Percentiles rank a stretch among this genome's conserved stretches.
Evolutionary conservation across 768 basidiomycete genomes (phyloP).

Genomic region (Artomyces pyxidatus): DNA sequence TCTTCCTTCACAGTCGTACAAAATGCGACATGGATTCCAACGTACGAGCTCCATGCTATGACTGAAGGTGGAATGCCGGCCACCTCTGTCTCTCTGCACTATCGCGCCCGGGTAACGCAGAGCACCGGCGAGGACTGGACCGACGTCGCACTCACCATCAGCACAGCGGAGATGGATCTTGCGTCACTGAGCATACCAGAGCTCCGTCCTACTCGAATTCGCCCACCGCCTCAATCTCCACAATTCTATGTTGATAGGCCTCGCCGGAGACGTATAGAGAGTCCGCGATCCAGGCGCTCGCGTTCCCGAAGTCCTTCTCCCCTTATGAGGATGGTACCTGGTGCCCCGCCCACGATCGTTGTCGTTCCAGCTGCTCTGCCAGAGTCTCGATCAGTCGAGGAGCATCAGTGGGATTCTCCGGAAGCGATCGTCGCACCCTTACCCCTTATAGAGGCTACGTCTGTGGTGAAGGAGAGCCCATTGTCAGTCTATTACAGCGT

Average conservation of each 20-base stretch:
- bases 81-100: slow-evolving; percentile 39
- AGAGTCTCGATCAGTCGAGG: background rate
- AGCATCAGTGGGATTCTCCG: background rate
- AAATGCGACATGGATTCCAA: slow-evolving; percentile 42
- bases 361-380: background rate
- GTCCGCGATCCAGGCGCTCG: no score
- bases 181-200: slow-evolving; percentile 25
- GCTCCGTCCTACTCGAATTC: slow-evolving; percentile 6
- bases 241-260: no score
- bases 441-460: slow-evolving; percentile 27
- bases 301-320: no score
- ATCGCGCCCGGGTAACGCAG: slow-evolving; percentile 46
- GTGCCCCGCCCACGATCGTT: no score
- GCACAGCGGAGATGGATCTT: slow-evolving; percentile 38
- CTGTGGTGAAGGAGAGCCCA: slow-evolving; percentile 44
- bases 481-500: slow-evolving; percentile 45
- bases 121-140: slow-evolving; percentile 57
- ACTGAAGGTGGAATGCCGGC: slow-evolving; percentile 34
- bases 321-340: no score
- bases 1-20: slow-evolving; percentile 34
- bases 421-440: background rate
- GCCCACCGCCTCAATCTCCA: background rate
- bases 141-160: slow-evolving; percentile 40
- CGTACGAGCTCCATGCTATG: slow-evolving; percentile 51
- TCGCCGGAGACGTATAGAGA: no score